Base-by-base conservation (phyloP, 768 basidiomycete genomes). In the Coprinellus micaceus region DNA sequence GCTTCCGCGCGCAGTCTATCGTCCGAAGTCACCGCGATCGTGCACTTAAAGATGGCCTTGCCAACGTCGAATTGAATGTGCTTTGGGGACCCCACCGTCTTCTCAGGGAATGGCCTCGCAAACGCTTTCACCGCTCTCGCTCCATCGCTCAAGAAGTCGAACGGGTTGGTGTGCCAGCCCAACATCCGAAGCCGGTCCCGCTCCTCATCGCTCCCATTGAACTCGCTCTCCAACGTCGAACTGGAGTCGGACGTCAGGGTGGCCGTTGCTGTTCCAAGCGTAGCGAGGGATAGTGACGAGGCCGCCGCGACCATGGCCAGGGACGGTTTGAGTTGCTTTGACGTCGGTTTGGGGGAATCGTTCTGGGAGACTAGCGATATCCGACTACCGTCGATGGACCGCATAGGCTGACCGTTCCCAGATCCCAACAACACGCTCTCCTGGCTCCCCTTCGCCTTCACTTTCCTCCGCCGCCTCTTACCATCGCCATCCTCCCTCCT, bases 61-160 rank as follows among this genome's bases (percentile, higher is more conserved):
- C 69, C 65, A 52, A 95, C 80, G 62, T 96, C 86, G 64, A 98
- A 97, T 52, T 82, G 77, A 55, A 94, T 80, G 29, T 85, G 77
- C 46, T 66, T 67, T 0, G 87, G 82, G 4, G 69, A 67, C 1
- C 96, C 96, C 10, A 96, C 83, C 13, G 84, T 81, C 17, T 84
- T 87, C 10, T 76, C 71, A 0, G 95, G 92, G 74, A 82, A 95
- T 0, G 96, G 94, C 2, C 96, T 77, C 57, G 81, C 82, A 71
- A 97, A 95, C 0, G 96, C 93, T 19, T 85, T 79, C 21, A 88
- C 78, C 0, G 94, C 95, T 17, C 96, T 77, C 0, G 94, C 84
- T 7, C 96, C 95, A 60, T 93, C 84, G 3, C 89, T 90, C 19
- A 96, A 73, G 69, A 95, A 89, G 45, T 80, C 80, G 67, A 82